phyloP scores from a whole-genome alignment of 75 land plant species.

The Pinus tabuliformis region DNA sequence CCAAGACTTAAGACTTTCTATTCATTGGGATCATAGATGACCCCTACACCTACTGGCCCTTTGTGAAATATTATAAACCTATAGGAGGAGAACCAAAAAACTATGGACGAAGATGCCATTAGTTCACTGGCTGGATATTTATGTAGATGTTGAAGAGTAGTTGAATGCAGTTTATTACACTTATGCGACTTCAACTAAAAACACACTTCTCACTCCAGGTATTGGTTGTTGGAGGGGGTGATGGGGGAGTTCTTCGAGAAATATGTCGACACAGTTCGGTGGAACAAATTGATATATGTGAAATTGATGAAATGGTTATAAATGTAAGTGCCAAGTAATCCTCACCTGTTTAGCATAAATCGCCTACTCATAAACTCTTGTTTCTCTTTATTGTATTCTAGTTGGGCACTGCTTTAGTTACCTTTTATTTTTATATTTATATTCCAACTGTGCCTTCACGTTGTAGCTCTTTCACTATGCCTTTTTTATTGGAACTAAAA shows the following conservation, averaged over 20 bases:
- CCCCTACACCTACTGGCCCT: no score
- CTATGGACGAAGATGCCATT: not conserved
- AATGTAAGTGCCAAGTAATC: slow-evolving; percentile 47
- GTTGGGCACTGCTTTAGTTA: no score
- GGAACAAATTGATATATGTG: slow-evolving; percentile 88
- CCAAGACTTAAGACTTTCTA: not conserved
- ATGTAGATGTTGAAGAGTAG: not conserved
- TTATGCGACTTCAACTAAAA: not conserved
- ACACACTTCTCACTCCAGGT: slow-evolving; percentile 50
- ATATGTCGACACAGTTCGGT: slow-evolving; percentile 85
- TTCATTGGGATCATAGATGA: not conserved
- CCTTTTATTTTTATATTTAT: no score
- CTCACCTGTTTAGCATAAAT: not conserved
- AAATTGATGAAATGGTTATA: slow-evolving; percentile 93
- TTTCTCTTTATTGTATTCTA: no score
- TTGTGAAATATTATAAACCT: not conserved
- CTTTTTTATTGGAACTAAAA: no score
- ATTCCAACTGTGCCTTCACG: not conserved
- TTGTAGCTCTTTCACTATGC: not conserved
- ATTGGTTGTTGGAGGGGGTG: slow-evolving; percentile 97
- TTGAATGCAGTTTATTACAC: not conserved
- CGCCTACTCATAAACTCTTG: not conserved
- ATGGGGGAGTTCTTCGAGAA: slow-evolving; percentile 97
- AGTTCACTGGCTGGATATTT: not conserved
- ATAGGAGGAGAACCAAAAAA: not conserved